Percentiles rank a stretch among this genome's conserved stretches.
Evolutionary conservation across 1,284 basidiomycete species (phyloP).

Genomic region (Ustilago trichophora): DNA sequence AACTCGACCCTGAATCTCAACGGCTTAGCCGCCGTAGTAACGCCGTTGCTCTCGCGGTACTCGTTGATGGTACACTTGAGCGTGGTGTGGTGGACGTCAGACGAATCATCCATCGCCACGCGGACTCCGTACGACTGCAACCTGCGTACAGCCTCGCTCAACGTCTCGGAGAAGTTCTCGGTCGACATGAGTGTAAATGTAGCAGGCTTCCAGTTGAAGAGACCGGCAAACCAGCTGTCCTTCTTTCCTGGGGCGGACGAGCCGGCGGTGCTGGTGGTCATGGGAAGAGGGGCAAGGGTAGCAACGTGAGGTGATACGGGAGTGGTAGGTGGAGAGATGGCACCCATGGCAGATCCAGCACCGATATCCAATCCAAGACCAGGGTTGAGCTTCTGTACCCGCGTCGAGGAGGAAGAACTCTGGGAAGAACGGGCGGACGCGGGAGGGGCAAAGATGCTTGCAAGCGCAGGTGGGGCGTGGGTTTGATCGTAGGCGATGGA

Average conservation of each 20-base stretch:
- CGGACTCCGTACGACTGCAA: conserved; percentile 76
- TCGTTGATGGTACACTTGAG: conserved; percentile 56
- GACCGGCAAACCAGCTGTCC: conserved; percentile 84
- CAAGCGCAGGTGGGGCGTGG: conserved; percentile 24
- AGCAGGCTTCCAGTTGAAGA: conserved; percentile 85
- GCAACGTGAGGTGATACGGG: conserved; percentile 14
- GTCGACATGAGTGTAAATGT: conserved; percentile 69
- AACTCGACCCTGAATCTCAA: conserved; percentile 64
- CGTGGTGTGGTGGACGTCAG: conserved; percentile 51
- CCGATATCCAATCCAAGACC: conserved; percentile 55
- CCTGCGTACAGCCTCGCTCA: conserved; percentile 74
- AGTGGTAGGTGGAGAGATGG: conserved; percentile 28
- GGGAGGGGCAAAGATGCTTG: conserved; percentile 25
- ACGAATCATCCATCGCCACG: conserved; percentile 73
- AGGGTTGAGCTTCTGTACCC: conserved; percentile 52
- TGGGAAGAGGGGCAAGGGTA: conserved; percentile 14
- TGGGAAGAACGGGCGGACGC: conserved; percentile 8
- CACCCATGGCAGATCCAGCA: neutral
- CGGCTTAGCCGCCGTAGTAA: conserved; percentile 48
- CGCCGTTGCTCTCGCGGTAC: conserved; percentile 43
- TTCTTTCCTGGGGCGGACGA: conserved; percentile 68
- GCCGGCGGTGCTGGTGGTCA: conserved; percentile 1
- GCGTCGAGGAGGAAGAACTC: conserved; percentile 18
- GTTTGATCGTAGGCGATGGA: conserved; percentile 47
- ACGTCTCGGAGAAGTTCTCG: conserved; percentile 73